Percentiles rank a stretch among this genome's conserved stretches.
phyloP scores from a whole-genome alignment of 2,329 filamentous ascomycete genomes.

The Colletotrichum sp. region DNA sequence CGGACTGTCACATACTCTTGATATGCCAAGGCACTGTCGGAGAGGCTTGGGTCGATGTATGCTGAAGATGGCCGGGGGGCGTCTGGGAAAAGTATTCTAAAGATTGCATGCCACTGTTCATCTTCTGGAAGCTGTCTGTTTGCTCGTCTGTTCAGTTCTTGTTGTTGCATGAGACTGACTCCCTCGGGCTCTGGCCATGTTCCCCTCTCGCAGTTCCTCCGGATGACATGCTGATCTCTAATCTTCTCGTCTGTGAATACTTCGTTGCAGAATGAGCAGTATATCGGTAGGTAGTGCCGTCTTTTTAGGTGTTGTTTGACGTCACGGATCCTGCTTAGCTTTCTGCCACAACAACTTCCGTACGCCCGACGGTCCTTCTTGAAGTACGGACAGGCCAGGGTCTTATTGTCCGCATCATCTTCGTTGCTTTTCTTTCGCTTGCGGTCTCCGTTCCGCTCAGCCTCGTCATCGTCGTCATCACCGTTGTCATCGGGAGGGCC shows the following conservation, averaged over 20 bases:
- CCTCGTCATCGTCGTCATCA: not conserved
- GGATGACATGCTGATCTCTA: not conserved
- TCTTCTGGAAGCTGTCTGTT: slow-evolving; percentile 21
- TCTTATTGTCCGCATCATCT: not conserved
- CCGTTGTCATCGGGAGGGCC: not conserved
- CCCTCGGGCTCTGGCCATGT: slow-evolving; percentile 19
- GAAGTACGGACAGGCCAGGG: slow-evolving; percentile 30
- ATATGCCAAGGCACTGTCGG: not conserved
- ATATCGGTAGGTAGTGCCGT: not conserved
- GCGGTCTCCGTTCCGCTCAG: not conserved
- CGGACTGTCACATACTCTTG: not conserved
- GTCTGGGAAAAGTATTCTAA: slow-evolving; percentile 25
- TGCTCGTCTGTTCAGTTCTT: slow-evolving; percentile 17
- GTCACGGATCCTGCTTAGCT: slow-evolving; percentile 26
- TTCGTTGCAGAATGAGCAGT: not conserved
- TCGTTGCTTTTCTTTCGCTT: not conserved
- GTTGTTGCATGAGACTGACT: slow-evolving; percentile 26
- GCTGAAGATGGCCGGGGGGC: slow-evolving; percentile 22
- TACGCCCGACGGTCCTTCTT: slow-evolving; percentile 28
- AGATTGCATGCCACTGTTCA: slow-evolving; percentile 30
- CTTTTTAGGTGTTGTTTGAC: slow-evolving; percentile 32
- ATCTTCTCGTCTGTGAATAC: not conserved
- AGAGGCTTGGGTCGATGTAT: slow-evolving; percentile 20
- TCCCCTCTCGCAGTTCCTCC: not conserved
- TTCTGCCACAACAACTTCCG: slow-evolving; percentile 26